Percentiles rank a stretch among this genome's conserved stretches.
Evolutionary conservation across 441 rosid genomes (phyloP).

Genomic region (Geranium incanum): DNA sequence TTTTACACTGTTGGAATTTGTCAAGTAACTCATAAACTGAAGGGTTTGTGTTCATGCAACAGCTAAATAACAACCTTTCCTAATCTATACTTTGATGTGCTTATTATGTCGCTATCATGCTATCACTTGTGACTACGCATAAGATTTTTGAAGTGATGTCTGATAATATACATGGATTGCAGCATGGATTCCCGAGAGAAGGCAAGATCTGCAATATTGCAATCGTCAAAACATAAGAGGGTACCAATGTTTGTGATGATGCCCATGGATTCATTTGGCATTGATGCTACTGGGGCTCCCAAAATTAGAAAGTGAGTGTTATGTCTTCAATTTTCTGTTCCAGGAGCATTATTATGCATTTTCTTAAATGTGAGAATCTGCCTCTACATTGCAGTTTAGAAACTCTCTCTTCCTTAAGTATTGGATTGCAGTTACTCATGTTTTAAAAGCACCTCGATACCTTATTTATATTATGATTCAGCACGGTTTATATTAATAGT

Average conservation of each 20-base stretch:
- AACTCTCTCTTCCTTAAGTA: not conserved
- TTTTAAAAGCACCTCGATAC: not conserved
- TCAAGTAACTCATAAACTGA: not conserved
- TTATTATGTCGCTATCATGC: not conserved
- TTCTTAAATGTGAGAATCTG: not conserved
- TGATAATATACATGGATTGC: constrained; percentile 19
- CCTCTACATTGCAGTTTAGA: not conserved
- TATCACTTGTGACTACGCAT: too few relatives aligned
- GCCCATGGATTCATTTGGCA: constrained; percentile 43
- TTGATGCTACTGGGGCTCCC: constrained; percentile 51
- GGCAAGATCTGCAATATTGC: constrained; percentile 40
- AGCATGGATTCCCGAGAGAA: constrained; percentile 63
- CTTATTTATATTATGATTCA: not conserved
- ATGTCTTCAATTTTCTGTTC: not conserved
- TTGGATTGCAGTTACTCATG: not conserved
- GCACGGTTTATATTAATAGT: not conserved
- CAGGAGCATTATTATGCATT: not conserved
- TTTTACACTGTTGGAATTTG: not conserved
- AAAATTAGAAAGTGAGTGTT: constrained; percentile 40
- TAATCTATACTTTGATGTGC: not conserved
- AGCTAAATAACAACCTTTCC: not conserved
- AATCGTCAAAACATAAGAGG: constrained; percentile 48
- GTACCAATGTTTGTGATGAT: constrained; percentile 56
- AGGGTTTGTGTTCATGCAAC: not conserved
- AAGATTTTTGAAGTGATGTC: not conserved